Conservation (phyloP, 1,284 basidiomycete genomes). For the Apiotrichum domesticum region DNA sequence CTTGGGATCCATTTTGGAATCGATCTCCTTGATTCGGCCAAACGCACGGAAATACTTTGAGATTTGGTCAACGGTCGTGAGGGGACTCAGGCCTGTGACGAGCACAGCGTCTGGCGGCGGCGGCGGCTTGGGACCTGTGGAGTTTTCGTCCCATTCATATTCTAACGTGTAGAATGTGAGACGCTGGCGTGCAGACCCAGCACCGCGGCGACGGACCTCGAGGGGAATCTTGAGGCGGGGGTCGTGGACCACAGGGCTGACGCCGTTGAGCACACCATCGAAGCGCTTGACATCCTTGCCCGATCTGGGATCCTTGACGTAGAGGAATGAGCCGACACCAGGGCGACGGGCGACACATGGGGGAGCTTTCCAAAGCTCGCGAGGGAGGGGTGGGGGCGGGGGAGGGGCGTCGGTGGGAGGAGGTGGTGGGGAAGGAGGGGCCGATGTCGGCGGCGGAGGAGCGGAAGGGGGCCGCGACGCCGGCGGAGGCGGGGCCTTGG, state of each 20-base stretch:
- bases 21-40: constrained; percentile 64
- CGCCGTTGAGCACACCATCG: constrained; percentile 32
- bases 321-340: constrained; percentile 27
- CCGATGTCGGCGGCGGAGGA: constrained; percentile 1
- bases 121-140: constrained; percentile 67
- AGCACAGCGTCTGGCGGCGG: constrained; percentile 59
- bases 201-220: constrained; percentile 21
- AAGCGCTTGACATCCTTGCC: constrained; percentile 27
- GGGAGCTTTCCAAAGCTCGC: constrained; percentile 17
- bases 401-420: constrained; percentile 6
- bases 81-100: constrained; percentile 63
- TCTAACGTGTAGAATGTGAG: constrained; percentile 21
- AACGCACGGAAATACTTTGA: constrained; percentile 62
- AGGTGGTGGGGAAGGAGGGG: not conserved
- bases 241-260: constrained; percentile 27
- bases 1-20: constrained; percentile 71
- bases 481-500: not conserved
- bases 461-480: not conserved
- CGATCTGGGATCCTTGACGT: constrained; percentile 17
- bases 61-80: constrained; percentile 64
- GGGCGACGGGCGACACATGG: constrained; percentile 23
- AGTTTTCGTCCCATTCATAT: constrained; percentile 64
- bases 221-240: constrained; percentile 25
- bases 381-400: constrained; percentile 16
- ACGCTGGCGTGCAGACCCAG: constrained; percentile 31